Evolutionary conservation across 106 monocot species (phyloP).

Genomic region (Dactylorhiza incarnata): DNA sequence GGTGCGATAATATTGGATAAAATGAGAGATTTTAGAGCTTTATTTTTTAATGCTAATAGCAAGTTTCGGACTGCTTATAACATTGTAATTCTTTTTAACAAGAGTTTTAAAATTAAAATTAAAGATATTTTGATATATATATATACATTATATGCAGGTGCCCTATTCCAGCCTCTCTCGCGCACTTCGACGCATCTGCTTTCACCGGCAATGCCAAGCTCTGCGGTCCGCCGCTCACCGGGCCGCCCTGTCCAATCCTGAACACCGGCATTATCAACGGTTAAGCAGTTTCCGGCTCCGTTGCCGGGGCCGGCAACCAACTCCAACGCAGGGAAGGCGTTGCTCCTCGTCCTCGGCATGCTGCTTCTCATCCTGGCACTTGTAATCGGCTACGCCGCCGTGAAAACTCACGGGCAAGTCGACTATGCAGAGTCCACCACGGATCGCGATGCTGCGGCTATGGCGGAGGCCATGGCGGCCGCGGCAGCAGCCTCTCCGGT

Average conservation of each 20-base stretch:
- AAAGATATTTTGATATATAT: too few species aligned
- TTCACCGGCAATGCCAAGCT: constrained; percentile 36
- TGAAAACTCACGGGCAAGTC: background rate
- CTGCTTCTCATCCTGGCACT: background rate
- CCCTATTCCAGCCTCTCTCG: constrained; percentile 18
- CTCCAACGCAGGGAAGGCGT: background rate
- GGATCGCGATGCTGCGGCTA: background rate
- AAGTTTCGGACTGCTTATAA: too few species aligned
- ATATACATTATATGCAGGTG: constrained; percentile 11
- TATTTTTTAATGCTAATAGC: too few species aligned
- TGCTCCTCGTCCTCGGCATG: background rate
- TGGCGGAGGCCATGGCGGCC: constrained; percentile 5
- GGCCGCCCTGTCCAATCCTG: background rate
- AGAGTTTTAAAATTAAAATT: too few species aligned
- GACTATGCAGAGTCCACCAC: constrained; percentile 15
- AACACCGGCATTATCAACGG: background rate
- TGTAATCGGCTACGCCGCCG: background rate
- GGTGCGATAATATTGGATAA: too few species aligned
- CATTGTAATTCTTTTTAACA: too few species aligned
- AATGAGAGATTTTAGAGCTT: too few species aligned
- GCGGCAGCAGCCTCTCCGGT: background rate
- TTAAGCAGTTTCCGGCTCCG: background rate
- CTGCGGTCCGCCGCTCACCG: constrained; percentile 17
- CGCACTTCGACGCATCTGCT: constrained; percentile 12
- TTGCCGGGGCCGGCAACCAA: background rate